Percentiles rank a stretch among this genome's conserved stretches.
phyloP scores from a whole-genome alignment of 495 filamentous ascomycete genomes.

The Lichenothelia convexa region DNA sequence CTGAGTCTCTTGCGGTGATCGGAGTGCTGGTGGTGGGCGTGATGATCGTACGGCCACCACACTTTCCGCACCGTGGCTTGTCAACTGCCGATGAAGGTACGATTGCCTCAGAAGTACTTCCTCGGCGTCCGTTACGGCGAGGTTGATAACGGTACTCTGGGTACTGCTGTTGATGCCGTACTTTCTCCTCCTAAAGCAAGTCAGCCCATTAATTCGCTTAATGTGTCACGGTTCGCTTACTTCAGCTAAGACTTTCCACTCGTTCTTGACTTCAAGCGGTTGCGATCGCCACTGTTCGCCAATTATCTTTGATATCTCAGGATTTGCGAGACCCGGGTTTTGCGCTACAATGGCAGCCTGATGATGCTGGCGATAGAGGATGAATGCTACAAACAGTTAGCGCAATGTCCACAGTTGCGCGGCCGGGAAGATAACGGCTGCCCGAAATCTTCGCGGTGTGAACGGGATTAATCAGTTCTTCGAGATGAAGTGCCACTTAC shows the following conservation, averaged over 20 bases:
- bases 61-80: conserved; percentile 37
- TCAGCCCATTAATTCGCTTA: conserved; percentile 11
- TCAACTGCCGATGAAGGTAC: conserved; percentile 9
- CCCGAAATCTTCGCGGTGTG: background rate
- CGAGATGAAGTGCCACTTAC: conserved; percentile 35
- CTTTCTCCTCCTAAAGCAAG: conserved; percentile 59
- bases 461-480: background rate
- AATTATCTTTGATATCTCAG: conserved; percentile 96
- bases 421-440: background rate
- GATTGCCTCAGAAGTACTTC: conserved; percentile 5
- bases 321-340: conserved; percentile 81
- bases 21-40: conserved; percentile 23
- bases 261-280: conserved; percentile 52
- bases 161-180: conserved; percentile 74
- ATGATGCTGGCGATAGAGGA: conserved; percentile 88
- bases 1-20: conserved; percentile 5
- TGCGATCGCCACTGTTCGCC: conserved; percentile 78
- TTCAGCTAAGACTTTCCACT: conserved; percentile 83
- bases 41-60: conserved; percentile 42
- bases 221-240: conserved; percentile 23
- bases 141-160: conserved; percentile 92
- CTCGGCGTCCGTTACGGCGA: conserved; percentile 39
- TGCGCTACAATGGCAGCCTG: conserved; percentile 64
- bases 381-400: conserved; percentile 54
- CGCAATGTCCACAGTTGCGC: background rate